Percentiles rank a stretch among this genome's conserved stretches.
Evolutionary conservation across 768 basidiomycete genomes (phyloP).

Genomic region (Rickenella mellea): DNA sequence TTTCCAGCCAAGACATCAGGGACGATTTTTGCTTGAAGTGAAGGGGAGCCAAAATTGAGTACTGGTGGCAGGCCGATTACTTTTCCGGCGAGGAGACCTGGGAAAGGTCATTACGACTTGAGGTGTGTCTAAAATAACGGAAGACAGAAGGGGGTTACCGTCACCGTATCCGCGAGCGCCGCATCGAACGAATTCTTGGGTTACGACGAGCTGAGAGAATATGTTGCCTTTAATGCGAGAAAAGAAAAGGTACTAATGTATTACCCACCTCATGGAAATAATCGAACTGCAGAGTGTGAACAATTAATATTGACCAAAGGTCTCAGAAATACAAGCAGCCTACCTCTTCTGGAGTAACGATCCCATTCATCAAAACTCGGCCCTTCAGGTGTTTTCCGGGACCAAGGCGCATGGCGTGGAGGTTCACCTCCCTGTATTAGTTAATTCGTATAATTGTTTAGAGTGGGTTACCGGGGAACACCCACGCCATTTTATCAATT

Average conservation of each 20-base stretch:
- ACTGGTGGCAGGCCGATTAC: constrained; percentile 83
- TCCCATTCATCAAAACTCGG: constrained; percentile 58
- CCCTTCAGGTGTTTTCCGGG: constrained; percentile 86
- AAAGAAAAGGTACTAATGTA: background rate
- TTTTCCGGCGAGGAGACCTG: constrained; percentile 62
- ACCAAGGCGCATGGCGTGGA: constrained; percentile 89
- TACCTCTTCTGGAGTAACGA: constrained; percentile 70
- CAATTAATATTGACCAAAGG: background rate
- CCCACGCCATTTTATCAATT: constrained; percentile 74
- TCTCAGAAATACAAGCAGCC: constrained; percentile 6
- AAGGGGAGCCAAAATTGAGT: constrained; percentile 65
- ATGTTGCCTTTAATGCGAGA: too few species aligned
- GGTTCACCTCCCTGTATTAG: constrained; percentile 45
- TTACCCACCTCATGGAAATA: constrained; percentile 77
- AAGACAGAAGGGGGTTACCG: too few species aligned
- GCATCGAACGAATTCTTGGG: constrained; percentile 65
- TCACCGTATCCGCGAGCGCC: constrained; percentile 75
- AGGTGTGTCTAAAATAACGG: too few species aligned
- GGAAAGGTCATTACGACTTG: too few species aligned
- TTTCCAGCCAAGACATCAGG: constrained; percentile 65
- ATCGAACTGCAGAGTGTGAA: constrained; percentile 41
- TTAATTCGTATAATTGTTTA: background rate
- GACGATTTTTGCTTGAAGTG: constrained; percentile 45
- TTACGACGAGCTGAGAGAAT: constrained; percentile 51
- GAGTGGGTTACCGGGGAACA: background rate